phyloP scores from a whole-genome alignment of 495 filamentous ascomycete genomes.

The Penicillium ucsense region DNA sequence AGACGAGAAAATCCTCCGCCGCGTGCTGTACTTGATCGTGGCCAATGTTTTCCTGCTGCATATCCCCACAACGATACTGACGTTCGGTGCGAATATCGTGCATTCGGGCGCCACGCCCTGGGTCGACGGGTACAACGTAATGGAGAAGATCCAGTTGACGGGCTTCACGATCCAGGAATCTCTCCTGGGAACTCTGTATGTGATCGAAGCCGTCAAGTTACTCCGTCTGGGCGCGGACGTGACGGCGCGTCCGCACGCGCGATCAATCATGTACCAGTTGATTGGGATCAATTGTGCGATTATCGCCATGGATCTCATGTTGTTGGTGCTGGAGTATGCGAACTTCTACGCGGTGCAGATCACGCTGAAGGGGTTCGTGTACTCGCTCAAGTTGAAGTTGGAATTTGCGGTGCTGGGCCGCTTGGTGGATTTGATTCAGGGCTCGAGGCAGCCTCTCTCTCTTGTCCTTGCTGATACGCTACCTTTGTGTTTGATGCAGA shows the following conservation, averaged over 20 bases:
- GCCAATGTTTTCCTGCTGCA: slow-evolving; percentile 37
- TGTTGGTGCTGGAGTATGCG: slow-evolving; percentile 42
- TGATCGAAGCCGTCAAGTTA: slow-evolving; percentile 43
- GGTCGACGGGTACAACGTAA: slow-evolving; percentile 38
- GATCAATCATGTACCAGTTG: slow-evolving; percentile 43
- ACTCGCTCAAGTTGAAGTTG: slow-evolving; percentile 56
- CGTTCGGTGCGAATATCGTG: slow-evolving; percentile 37
- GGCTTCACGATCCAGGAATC: slow-evolving; percentile 49
- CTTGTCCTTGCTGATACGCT: slow-evolving; percentile 20
- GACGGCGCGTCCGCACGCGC: slow-evolving; percentile 18
- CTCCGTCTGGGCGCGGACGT: slow-evolving; percentile 37
- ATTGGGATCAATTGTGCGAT: slow-evolving; percentile 46
- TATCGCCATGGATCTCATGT: slow-evolving; percentile 39
- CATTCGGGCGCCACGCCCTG: slow-evolving; percentile 21
- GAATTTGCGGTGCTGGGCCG: slow-evolving; percentile 53
- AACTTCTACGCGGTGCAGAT: slow-evolving; percentile 46
- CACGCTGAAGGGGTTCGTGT: slow-evolving; percentile 46
- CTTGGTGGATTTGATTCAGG: slow-evolving; percentile 33
- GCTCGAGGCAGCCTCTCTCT: slow-evolving; percentile 18
- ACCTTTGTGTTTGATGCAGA: slow-evolving; percentile 15
- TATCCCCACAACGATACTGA: slow-evolving; percentile 40
- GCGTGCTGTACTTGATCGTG: slow-evolving; percentile 35
- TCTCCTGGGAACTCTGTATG: slow-evolving; percentile 47
- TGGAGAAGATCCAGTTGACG: slow-evolving; percentile 48
- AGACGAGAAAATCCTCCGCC: slow-evolving; percentile 32